phyloP scores from a whole-genome alignment of 1,284 basidiomycete species.

The Agroathelia rolfsii region DNA sequence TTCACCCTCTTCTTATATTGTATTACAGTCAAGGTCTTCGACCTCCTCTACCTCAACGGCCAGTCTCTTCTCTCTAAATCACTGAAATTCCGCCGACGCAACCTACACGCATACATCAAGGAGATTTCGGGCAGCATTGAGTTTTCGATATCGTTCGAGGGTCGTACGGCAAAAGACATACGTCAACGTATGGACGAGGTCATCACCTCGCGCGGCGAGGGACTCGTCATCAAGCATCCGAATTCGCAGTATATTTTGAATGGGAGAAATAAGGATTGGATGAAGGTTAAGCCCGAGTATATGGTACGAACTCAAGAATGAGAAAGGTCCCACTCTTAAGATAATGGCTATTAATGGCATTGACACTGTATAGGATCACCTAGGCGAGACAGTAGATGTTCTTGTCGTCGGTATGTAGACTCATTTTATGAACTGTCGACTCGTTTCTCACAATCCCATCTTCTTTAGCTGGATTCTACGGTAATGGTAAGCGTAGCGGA shows the following conservation, averaged over 20 bases:
- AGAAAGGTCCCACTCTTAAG: slow-evolving; percentile 38
- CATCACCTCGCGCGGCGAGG: slow-evolving; percentile 79
- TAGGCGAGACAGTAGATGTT: slow-evolving; percentile 84
- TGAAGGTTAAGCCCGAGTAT: slow-evolving; percentile 93
- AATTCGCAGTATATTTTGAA: slow-evolving; percentile 73
- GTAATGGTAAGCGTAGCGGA: slow-evolving; percentile 61
- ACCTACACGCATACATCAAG: slow-evolving; percentile 51
- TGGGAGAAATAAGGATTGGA: slow-evolving; percentile 82
- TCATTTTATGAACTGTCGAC: not conserved
- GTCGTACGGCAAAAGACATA: slow-evolving; percentile 73
- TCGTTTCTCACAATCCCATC: slow-evolving; percentile 3
- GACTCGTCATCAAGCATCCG: slow-evolving; percentile 83
- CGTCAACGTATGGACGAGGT: slow-evolving; percentile 70
- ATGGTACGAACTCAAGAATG: slow-evolving; percentile 89
- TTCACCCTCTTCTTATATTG: not conserved
- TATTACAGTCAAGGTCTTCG: slow-evolving; percentile 87
- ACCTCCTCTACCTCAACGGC: slow-evolving; percentile 80
- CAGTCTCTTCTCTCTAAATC: slow-evolving; percentile 56
- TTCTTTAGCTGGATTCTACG: slow-evolving; percentile 58
- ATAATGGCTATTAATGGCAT: slow-evolving; percentile 8
- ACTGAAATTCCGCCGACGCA: slow-evolving; percentile 59
- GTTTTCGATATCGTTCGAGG: slow-evolving; percentile 61
- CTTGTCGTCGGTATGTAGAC: slow-evolving; percentile 67
- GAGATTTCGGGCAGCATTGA: slow-evolving; percentile 73
- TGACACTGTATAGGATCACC: slow-evolving; percentile 52